Conservation (phyloP, 2,329 filamentous ascomycete species). For the Cryphonectria parasitica region DNA sequence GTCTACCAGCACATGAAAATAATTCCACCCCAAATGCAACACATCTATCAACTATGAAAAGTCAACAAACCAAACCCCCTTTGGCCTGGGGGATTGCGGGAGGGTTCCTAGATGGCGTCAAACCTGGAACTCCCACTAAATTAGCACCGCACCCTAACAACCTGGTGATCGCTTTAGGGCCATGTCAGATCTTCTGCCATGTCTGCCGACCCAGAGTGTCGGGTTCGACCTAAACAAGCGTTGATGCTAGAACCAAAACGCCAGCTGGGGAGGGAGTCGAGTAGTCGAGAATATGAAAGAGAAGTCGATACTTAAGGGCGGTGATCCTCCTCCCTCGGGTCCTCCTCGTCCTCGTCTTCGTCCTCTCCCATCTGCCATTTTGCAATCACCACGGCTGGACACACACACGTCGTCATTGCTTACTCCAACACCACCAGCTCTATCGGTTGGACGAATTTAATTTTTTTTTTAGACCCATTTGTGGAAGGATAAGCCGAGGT, state of each 20-base stretch:
- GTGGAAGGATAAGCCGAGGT: slow-evolving; percentile 10
- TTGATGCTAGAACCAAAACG: slow-evolving; percentile 28
- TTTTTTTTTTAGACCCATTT: neutral
- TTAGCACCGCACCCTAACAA: slow-evolving; percentile 28
- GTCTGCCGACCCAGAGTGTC: slow-evolving; percentile 43
- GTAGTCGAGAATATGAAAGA: neutral
- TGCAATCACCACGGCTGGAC: slow-evolving; percentile 4
- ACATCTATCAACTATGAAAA: neutral
- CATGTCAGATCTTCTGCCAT: slow-evolving; percentile 39
- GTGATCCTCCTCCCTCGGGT: neutral
- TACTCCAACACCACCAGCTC: neutral
- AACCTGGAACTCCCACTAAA: slow-evolving; percentile 28
- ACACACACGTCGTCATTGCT: neutral
- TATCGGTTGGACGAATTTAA: neutral
- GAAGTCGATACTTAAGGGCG: too few relatives aligned
- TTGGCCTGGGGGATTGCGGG: slow-evolving; percentile 23
- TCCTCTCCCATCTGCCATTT: neutral
- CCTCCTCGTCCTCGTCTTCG: neutral
- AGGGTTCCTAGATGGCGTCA: slow-evolving; percentile 27
- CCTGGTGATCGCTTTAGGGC: slow-evolving; percentile 35
- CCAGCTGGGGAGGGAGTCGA: slow-evolving; percentile 3
- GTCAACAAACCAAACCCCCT: slow-evolving; percentile 15
- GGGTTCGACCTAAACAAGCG: slow-evolving; percentile 46
- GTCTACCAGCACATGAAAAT: neutral
- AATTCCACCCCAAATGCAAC: neutral